Evolutionary conservation across 257 asterid species (phyloP).

Genomic region (Lycium ferocissimum): DNA sequence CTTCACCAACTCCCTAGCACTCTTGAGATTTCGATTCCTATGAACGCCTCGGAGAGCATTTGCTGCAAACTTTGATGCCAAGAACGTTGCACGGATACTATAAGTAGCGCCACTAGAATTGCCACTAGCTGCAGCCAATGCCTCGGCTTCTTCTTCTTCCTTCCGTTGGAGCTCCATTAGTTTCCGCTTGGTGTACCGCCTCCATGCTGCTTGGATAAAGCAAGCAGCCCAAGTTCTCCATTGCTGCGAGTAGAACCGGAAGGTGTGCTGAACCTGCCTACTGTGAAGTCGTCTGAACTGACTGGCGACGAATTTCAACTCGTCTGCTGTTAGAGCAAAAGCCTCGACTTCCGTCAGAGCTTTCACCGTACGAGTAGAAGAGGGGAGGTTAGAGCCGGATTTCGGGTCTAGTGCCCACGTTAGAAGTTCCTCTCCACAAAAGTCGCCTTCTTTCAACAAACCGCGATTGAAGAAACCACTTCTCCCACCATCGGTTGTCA

Average conservation of each 20-base stretch:
- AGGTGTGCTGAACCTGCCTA: conserved; percentile 96
- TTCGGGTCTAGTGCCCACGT: conserved; percentile 97
- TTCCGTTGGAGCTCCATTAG: conserved; percentile 69
- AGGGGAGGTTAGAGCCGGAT: conserved; percentile 88
- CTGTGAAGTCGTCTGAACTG: conserved; percentile 98
- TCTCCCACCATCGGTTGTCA: conserved; percentile 98
- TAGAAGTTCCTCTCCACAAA: conserved; percentile 97
- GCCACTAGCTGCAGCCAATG: conserved; percentile 49
- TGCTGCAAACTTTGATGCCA: conserved; percentile 85
- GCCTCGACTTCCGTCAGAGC: conserved; percentile 92
- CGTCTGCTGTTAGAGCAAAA: conserved; percentile 88
- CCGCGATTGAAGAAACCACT: conserved; percentile 96
- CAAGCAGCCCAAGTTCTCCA: conserved; percentile 99
- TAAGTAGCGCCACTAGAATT: conserved; percentile 57
- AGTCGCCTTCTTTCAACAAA: conserved; percentile 83
- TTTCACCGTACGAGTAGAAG: conserved; percentile 91
- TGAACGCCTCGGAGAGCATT: conserved; percentile 89
- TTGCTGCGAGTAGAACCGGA: conserved; percentile 97
- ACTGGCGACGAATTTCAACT: conserved; percentile 87
- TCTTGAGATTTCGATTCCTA: conserved; percentile 85
- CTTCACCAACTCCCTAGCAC: conserved; percentile 79
- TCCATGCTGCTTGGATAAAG: conserved; percentile 97
- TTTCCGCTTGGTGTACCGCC: conserved; percentile 82
- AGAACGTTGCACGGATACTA: conserved; percentile 83
- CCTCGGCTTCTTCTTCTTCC: conserved; percentile 68